These are phyloP conservation scores for Fusarium dimerum DNA, from an alignment of 2,329 filamentous ascomycete species.

Conservation along the genomic window DNA sequence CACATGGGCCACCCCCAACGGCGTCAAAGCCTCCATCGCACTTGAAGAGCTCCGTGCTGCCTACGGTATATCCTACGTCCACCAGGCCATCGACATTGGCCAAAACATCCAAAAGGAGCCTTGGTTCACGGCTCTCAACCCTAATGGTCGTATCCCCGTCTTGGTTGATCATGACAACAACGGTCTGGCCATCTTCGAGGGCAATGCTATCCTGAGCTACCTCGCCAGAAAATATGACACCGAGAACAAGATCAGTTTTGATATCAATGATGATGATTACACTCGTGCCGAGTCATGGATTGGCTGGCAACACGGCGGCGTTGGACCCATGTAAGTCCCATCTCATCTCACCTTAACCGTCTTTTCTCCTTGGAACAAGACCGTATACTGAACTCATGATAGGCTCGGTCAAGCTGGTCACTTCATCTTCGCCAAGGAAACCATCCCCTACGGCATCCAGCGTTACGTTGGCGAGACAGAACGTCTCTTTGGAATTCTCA, in stretches of 20 bases:
- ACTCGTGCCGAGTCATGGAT: constrained; percentile 51
- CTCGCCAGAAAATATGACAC: constrained; percentile 71
- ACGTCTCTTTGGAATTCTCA: constrained; percentile 71
- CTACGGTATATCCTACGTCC: constrained; percentile 62
- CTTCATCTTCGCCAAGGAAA: constrained; percentile 67
- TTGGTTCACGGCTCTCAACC: constrained; percentile 64
- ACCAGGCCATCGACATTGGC: constrained; percentile 58
- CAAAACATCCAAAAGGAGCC: constrained; percentile 67
- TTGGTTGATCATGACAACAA: constrained; percentile 66
- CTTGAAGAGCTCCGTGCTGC: constrained; percentile 68
- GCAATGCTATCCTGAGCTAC: constrained; percentile 72
- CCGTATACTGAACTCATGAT: constrained; percentile 15
- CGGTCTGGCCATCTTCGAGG: constrained; percentile 70
- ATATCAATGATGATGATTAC: constrained; percentile 40
- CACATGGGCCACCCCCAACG: constrained; percentile 57
- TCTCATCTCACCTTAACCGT: not conserved
- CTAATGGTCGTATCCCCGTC: constrained; percentile 67
- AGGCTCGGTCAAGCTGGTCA: constrained; percentile 78
- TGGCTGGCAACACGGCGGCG: constrained; percentile 72
- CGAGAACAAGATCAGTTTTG: constrained; percentile 45
- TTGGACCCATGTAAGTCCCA: constrained; percentile 58
- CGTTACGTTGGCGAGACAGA: constrained; percentile 76
- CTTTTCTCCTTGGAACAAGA: no score
- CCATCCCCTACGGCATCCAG: constrained; percentile 69
- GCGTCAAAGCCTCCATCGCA: constrained; percentile 59